Percentiles rank a stretch among this genome's conserved stretches.
These are phyloP conservation scores for Penicillium crystallinum DNA, from an alignment of 495 filamentous ascomycete genomes.

Conservation along the genomic window DNA sequence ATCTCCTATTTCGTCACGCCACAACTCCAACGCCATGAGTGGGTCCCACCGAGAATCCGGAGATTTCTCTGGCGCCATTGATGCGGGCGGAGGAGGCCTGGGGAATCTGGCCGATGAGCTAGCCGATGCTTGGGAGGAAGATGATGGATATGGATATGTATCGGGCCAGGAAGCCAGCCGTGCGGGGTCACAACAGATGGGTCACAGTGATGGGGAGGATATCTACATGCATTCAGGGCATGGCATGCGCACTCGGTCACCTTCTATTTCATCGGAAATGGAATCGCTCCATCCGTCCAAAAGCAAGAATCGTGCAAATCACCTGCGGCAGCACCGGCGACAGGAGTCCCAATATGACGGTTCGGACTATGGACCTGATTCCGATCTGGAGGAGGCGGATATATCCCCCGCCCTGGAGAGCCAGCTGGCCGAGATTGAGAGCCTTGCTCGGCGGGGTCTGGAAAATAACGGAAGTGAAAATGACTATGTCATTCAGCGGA, in stretches of 20 bases:
- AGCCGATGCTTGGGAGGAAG: slow-evolving; percentile 56
- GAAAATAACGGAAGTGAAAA: slow-evolving; percentile 64
- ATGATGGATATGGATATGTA: slow-evolving; percentile 44
- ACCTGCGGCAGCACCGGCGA: slow-evolving; percentile 39
- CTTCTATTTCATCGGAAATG: slow-evolving; percentile 26
- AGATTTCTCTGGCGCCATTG: slow-evolving; percentile 38
- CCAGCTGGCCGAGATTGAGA: slow-evolving; percentile 73
- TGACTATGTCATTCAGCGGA: slow-evolving; percentile 64
- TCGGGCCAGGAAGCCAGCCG: slow-evolving; percentile 38
- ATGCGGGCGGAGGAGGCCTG: slow-evolving; percentile 51
- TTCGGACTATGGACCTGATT: slow-evolving; percentile 59
- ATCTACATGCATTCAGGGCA: slow-evolving; percentile 24
- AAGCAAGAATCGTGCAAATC: slow-evolving; percentile 27
- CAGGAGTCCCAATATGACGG: slow-evolving; percentile 51
- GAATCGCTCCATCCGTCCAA: slow-evolving; percentile 25
- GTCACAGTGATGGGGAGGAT: slow-evolving; percentile 33
- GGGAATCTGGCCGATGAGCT: slow-evolving; percentile 80
- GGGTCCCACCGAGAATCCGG: slow-evolving; percentile 42
- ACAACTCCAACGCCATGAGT: slow-evolving; percentile 48
- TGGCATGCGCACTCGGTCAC: slow-evolving; percentile 26
- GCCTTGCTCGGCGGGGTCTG: slow-evolving; percentile 63
- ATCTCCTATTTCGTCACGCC: slow-evolving; percentile 56
- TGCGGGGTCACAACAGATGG: slow-evolving; percentile 29
- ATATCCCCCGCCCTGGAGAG: slow-evolving; percentile 68
- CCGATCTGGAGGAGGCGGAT: slow-evolving; percentile 65